A percentile compares a stretch with the other conserved stretches of the same genome.
Evolutionary conservation across 2,329 filamentous ascomycete genomes (phyloP).

Genomic region (Aspergillus udagawae): DNA sequence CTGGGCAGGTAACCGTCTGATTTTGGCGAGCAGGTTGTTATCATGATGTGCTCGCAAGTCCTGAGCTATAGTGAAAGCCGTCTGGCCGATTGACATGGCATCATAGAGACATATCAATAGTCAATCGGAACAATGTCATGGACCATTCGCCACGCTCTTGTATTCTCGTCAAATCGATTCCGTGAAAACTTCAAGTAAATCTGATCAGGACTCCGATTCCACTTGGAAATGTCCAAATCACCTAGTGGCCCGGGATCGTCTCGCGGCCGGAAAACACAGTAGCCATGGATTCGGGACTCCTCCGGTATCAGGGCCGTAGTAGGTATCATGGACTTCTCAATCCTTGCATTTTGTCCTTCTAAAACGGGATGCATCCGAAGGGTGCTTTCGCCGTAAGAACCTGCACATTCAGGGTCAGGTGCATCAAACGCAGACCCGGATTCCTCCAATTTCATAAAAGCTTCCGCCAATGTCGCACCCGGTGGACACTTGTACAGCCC

Average conservation of each 20-base stretch:
- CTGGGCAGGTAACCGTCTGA: too few relatives aligned
- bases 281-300: background rate
- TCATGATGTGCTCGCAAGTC: background rate
- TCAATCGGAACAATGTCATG: conserved; percentile 7
- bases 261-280: background rate
- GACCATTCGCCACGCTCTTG: background rate
- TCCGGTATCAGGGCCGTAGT: background rate
- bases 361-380: too few relatives aligned
- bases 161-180: background rate
- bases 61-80: background rate
- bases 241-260: background rate
- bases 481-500: conserved; percentile 5
- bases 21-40: too few relatives aligned
- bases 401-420: background rate
- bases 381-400: too few relatives aligned
- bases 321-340: background rate
- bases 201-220: conserved; percentile 4
- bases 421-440: background rate
- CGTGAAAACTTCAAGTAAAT: conserved; percentile 3
- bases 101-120: background rate
- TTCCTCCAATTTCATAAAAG: conserved; percentile 4
- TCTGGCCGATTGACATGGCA: background rate
- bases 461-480: conserved; percentile 1
- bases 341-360: too few relatives aligned
- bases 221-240: background rate